Evolutionary conservation across 169 alveolate genomes (phyloP), one percentile per base, ranked within the genome.

Genomic region (Pseudocohnilembus persalinus): DNA sequence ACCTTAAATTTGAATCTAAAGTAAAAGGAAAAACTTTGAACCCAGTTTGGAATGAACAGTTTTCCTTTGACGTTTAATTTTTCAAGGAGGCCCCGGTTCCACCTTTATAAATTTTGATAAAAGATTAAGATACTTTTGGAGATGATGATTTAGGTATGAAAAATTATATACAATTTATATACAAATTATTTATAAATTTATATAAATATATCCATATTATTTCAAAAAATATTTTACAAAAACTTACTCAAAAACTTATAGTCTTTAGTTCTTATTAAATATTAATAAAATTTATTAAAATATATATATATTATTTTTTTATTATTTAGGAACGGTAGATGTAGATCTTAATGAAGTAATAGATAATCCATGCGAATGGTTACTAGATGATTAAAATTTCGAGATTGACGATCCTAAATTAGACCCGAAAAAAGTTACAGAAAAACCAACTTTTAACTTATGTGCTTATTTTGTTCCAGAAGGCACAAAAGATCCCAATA

Each of bases 401-500:
- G 68, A 49, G 4, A 49, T 49, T 49, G 68, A 49, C 68, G 68
- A 49, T 20, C 68, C 68, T 4, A 49, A 49, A 49, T 49, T 11
- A 11, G 68, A 49, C 68, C 68, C 68, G 20, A 49, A 49, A 49
- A 81, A 29, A 31, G 49, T 30, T 16, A 49, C 68, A 11, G 68
- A 49, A 20, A 4, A 34, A 20, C 84, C 84, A 26, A 33, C 72
- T 78, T 35, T 85, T 0, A 78, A 85, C 24, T 28, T 85, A 0
- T 33, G 79, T 30, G 34, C 82, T 29, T 85, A 85, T 79, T 85
- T 82, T 74, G 89, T 85, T 31, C 89, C 89, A 27, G 49, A 78
- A 35, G 89, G 89, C 0, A 30, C 73, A 35, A 73, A 31, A 31
- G 89, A 85, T 74, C 89, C 89, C 15, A 85, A 85, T 73, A 77